A percentile compares a stretch with the other conserved stretches of the same genome.
phyloP scores from a whole-genome alignment of 1,284 basidiomycete species.

The Pseudozyma sp. region DNA sequence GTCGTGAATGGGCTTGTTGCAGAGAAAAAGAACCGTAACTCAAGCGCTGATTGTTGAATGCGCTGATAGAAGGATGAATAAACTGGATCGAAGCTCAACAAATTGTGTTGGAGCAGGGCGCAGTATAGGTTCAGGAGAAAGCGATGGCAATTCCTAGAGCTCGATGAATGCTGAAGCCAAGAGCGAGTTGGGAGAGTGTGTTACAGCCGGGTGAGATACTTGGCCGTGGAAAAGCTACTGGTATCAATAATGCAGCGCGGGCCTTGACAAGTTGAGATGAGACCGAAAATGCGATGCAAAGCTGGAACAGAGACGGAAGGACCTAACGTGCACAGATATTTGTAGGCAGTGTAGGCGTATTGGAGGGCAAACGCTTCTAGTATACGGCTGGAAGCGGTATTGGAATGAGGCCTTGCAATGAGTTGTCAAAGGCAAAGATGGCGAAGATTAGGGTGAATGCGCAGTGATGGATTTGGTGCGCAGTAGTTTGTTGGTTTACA shows the following conservation, averaged over 20 bases:
- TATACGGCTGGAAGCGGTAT: not conserved
- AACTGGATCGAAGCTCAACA: not conserved
- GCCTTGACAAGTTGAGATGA: not conserved
- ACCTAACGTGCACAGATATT: slow-evolving; percentile 45
- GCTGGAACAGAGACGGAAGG: not conserved
- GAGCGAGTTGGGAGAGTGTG: not conserved
- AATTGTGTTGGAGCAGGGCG: not conserved
- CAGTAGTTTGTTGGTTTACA: slow-evolving; percentile 1
- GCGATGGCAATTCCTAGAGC: too few species aligned
- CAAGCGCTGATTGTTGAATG: not conserved
- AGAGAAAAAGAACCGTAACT: not conserved
- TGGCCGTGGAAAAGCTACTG: not conserved
- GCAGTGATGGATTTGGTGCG: not conserved
- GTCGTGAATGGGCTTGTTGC: not conserved
- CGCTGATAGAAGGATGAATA: not conserved
- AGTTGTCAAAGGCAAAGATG: not conserved
- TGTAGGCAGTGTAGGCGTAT: slow-evolving; percentile 36
- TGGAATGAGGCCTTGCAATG: slow-evolving; percentile 8
- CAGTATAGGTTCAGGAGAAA: slow-evolving; percentile 2
- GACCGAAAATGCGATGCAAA: slow-evolving; percentile 1
- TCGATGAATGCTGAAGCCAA: slow-evolving; percentile 1
- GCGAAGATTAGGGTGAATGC: not conserved
- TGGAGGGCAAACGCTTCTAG: slow-evolving; percentile 5
- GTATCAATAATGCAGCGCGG: slow-evolving; percentile 6
- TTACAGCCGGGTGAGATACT: not conserved